Evolutionary conservation across 257 asterid genomes (phyloP).

Genomic region (Rehmannia glutinosa): DNA sequence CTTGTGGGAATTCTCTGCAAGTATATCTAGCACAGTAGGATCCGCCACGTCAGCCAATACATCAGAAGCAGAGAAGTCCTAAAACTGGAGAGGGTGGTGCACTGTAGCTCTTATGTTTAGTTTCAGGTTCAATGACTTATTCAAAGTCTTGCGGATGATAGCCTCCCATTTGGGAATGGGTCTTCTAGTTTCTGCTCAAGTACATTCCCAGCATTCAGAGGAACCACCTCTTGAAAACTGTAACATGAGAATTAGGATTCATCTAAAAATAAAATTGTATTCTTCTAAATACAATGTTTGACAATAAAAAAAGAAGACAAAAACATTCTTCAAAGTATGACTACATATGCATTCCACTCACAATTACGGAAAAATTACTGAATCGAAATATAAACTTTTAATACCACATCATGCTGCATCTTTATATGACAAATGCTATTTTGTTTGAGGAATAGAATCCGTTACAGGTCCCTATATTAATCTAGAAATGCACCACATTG

Average conservation of each 20-base stretch:
- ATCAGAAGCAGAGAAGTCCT: slow-evolving; percentile 78
- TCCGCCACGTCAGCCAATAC: slow-evolving; percentile 50
- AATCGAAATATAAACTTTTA: no score
- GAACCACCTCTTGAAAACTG: slow-evolving; percentile 97
- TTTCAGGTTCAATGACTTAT: slow-evolving; percentile 53
- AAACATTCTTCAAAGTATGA: no score
- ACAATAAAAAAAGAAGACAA: no score
- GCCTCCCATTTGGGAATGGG: slow-evolving; percentile 87
- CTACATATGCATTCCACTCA: no score
- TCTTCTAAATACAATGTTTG: no score
- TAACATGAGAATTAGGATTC: slow-evolving; percentile 2
- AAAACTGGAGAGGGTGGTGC: slow-evolving; percentile 89
- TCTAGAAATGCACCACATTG: no score
- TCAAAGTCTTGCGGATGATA: slow-evolving; percentile 65
- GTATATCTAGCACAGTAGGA: slow-evolving; percentile 34
- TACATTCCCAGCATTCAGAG: slow-evolving; percentile 87
- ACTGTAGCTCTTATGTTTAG: slow-evolving; percentile 60
- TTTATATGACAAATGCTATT: no score
- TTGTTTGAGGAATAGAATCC: no score
- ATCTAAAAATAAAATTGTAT: not conserved
- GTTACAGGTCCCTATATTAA: no score
- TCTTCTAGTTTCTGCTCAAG: slow-evolving; percentile 72
- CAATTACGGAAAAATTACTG: no score
- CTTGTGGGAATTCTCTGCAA: slow-evolving; percentile 26
- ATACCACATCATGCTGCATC: no score